These are phyloP conservation scores for Fusarium fracticaudum DNA, from an alignment of 2,329 filamentous ascomycete species.

Conservation along the genomic window DNA sequence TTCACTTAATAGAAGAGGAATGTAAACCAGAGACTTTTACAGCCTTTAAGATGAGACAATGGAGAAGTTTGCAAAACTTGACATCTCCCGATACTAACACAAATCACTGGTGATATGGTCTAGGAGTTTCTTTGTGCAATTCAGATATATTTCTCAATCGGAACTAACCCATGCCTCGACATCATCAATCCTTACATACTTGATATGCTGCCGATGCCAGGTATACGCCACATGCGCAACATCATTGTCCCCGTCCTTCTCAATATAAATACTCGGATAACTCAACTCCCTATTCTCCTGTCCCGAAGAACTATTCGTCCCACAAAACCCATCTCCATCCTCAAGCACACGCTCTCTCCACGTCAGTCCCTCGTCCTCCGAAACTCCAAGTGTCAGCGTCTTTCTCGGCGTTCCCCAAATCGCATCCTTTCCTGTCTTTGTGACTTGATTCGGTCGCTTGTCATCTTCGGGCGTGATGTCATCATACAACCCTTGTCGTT, in stretches of 20 bases:
- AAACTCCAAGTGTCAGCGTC: conserved; percentile 48
- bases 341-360: conserved; percentile 53
- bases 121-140: fast-evolving
- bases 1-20: too few relatives aligned
- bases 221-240: conserved; percentile 54
- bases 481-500: conserved; percentile 54
- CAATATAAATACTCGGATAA: conserved; percentile 53
- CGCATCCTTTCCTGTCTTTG: conserved; percentile 49
- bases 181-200: conserved; percentile 48
- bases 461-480: conserved; percentile 55
- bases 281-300: conserved; percentile 55
- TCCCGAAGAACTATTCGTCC: conserved; percentile 55
- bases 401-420: conserved; percentile 56
- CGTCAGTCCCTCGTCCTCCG: conserved; percentile 48
- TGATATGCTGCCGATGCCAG: conserved; percentile 54
- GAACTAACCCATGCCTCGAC: conserved; percentile 38
- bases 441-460: conserved; percentile 51
- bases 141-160: fast-evolving
- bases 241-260: conserved; percentile 23
- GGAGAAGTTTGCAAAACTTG: background rate
- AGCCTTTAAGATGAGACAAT: fast-evolving
- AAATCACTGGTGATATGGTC: fast-evolving
- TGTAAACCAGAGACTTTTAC: fast-evolving
- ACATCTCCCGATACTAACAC: fast-evolving
- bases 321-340: conserved; percentile 56